Percentiles rank a stretch among this genome's conserved stretches.
phyloP scores from a whole-genome alignment of 176 grass and related monocot species.

The Ensete ventricosum region DNA sequence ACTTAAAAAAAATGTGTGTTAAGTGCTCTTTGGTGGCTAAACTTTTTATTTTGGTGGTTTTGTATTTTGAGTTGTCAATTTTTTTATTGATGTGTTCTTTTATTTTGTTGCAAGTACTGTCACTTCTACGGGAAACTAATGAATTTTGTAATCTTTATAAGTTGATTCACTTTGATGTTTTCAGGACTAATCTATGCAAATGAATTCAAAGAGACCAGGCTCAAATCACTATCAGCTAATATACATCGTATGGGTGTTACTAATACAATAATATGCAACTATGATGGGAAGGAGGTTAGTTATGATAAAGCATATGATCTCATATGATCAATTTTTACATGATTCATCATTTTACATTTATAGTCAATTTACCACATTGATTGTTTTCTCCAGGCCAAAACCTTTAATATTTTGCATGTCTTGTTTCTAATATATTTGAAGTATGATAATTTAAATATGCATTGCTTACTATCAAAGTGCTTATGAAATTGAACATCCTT shows the following conservation, averaged over 20 bases:
- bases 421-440: background rate
- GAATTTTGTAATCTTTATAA: background rate
- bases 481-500: background rate
- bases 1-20: no score
- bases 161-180: background rate
- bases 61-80: no score
- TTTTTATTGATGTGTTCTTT: background rate
- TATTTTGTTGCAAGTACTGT: background rate
- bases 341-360: no score
- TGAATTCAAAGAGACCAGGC: constrained; percentile 83
- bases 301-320: background rate
- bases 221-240: constrained; percentile 77
- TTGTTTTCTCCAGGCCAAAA: no score
- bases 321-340: background rate
- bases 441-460: background rate
- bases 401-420: background rate
- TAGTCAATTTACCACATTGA: no score
- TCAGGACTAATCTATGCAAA: constrained; percentile 97
- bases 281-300: constrained; percentile 91
- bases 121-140: background rate
- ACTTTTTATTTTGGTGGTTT: no score
- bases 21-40: no score
- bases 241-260: constrained; percentile 95
- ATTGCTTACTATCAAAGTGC: background rate
- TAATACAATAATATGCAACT: constrained; percentile 91